A percentile compares a stretch with the other conserved stretches of the same genome.
Evolutionary conservation across 768 basidiomycete species (phyloP).

Genomic region (Melanogaster broomeanus): DNA sequence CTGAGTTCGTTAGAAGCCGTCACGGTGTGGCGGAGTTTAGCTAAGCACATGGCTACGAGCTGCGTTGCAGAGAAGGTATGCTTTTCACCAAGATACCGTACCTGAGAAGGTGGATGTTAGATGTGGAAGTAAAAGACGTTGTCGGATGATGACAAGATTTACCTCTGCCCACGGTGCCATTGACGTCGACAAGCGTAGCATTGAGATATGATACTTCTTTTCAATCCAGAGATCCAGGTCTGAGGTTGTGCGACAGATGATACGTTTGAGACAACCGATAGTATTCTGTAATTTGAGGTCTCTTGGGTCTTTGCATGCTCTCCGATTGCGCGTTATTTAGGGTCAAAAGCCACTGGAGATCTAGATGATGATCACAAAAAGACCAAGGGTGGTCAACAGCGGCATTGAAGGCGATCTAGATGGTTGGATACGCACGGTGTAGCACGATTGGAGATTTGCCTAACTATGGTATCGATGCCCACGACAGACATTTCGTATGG

Average conservation of each 20-base stretch:
- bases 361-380: too few species aligned
- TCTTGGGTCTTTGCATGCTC: constrained; percentile 97
- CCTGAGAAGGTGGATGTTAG: too few species aligned
- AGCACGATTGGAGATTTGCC: constrained; percentile 95
- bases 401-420: too few species aligned
- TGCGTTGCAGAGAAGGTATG: too few species aligned
- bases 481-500: constrained; percentile 98
- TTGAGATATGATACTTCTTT: constrained; percentile 92
- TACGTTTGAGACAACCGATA: constrained; percentile 86
- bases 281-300: constrained; percentile 98
- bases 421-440: constrained; percentile 77
- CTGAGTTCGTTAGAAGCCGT: constrained; percentile 86
- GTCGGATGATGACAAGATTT: too few species aligned
- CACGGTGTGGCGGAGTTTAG: constrained; percentile 88
- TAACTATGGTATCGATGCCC: constrained; percentile 97
- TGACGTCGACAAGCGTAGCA: too few species aligned
- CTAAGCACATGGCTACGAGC: constrained; percentile 76
- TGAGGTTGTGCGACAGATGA: constrained; percentile 76
- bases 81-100: too few species aligned
- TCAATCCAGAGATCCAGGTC: constrained; percentile 87
- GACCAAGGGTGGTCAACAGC: too few species aligned
- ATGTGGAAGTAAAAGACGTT: too few species aligned
- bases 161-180: too few species aligned
- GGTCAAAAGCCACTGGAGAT: constrained; percentile 55
- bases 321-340: too few species aligned